Evolutionary conservation across 1,139 yeast genomes (phyloP).

Genomic region (Wickerhamiella infanticola): DNA sequence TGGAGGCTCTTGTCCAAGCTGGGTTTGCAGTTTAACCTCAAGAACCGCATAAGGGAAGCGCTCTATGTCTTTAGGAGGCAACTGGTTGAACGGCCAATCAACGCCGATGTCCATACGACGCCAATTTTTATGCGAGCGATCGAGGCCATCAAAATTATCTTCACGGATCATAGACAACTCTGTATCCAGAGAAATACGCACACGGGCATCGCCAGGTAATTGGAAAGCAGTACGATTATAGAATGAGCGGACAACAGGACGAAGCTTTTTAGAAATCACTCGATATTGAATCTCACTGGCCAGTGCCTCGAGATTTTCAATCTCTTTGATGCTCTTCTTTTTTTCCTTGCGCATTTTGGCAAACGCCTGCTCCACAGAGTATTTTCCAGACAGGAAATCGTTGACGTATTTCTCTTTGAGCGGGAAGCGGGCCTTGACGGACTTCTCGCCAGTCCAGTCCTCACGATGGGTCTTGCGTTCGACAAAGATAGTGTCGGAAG

Average conservation of each 20-base stretch:
- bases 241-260: constrained; percentile 92
- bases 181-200: constrained; percentile 91
- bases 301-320: constrained; percentile 78
- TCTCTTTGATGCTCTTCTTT: constrained; percentile 70
- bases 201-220: constrained; percentile 97
- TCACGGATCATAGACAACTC: constrained; percentile 93
- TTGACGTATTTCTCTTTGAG: constrained; percentile 85
- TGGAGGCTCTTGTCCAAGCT: constrained; percentile 97
- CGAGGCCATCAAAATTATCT: constrained; percentile 86
- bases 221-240: constrained; percentile 98
- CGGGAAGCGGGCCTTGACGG: constrained; percentile 91
- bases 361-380: constrained; percentile 77
- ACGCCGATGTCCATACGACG: constrained; percentile 97
- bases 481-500: constrained; percentile 77
- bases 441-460: constrained; percentile 99
- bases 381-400: constrained; percentile 64
- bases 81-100: constrained; percentile 82
- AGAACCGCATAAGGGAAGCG: constrained; percentile 94
- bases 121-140: constrained; percentile 89
- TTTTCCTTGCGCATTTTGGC: constrained; percentile 89
- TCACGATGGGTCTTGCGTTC: constrained; percentile 97
- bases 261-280: constrained; percentile 60
- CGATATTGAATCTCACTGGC: constrained; percentile 90
- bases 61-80: constrained; percentile 70
- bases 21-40: constrained; percentile 94